Conservation (phyloP, 805 yeast species). For the Ogataea chonburiensis region DNA sequence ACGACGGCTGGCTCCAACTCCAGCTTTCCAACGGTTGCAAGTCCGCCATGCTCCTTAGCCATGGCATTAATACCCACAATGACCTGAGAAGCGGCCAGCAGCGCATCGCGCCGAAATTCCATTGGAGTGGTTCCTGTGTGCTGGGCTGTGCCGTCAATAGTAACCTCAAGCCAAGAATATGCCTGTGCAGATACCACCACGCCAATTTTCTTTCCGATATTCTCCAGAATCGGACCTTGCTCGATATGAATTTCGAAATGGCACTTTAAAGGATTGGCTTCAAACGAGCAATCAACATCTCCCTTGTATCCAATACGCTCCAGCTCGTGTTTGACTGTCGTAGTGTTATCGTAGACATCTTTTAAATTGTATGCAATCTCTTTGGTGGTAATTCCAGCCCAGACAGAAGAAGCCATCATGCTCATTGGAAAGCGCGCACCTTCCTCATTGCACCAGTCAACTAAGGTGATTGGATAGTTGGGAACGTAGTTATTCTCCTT, state of each 20-base stretch:
- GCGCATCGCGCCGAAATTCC: slow-evolving; percentile 57
- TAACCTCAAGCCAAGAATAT: slow-evolving; percentile 57
- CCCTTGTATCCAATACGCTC: slow-evolving; percentile 65
- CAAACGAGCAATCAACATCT: slow-evolving; percentile 43
- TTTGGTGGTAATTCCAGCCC: slow-evolving; percentile 52
- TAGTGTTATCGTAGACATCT: slow-evolving; percentile 51
- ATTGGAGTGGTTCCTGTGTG: slow-evolving; percentile 78
- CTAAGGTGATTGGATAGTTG: slow-evolving; percentile 62
- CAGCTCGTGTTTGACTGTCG: slow-evolving; percentile 53
- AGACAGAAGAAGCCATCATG: slow-evolving; percentile 64
- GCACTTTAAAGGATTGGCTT: slow-evolving; percentile 56
- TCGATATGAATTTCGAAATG: slow-evolving; percentile 77
- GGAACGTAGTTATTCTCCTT: slow-evolving; percentile 58
- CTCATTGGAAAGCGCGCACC: slow-evolving; percentile 76
- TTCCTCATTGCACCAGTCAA: slow-evolving; percentile 77
- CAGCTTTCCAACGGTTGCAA: slow-evolving; percentile 59
- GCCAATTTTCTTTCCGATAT: slow-evolving; percentile 55
- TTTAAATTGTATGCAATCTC: slow-evolving; percentile 51
- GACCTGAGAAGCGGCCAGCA: slow-evolving; percentile 57
- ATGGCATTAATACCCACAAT: slow-evolving; percentile 54
- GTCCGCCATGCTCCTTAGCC: slow-evolving; percentile 50
- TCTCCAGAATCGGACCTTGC: slow-evolving; percentile 72
- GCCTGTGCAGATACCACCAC: slow-evolving; percentile 68
- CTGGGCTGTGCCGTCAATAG: slow-evolving; percentile 61
- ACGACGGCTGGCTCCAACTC: slow-evolving; percentile 58